Base-by-base conservation (phyloP, 2,329 filamentous ascomycete genomes). In the Cladosporium sp. region DNA sequence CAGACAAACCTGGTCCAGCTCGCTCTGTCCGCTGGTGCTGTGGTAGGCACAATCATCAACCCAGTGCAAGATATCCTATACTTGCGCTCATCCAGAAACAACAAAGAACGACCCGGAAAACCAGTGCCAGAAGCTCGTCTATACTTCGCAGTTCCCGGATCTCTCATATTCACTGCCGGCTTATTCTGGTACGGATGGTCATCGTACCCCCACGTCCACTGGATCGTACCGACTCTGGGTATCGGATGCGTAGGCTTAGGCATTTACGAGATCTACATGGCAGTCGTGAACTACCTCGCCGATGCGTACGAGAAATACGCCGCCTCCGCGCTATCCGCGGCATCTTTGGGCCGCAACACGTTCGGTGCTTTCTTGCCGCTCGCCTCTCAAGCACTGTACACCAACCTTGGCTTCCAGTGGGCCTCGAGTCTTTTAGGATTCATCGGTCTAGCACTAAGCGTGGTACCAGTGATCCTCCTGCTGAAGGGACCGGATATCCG, bases 111-210 rank as follows among this genome's bases (percentile, higher is more conserved):
- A 15, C 39, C 47, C 13, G 47, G 47, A 11, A 50, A 50, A 32
- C 32, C 39, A 4, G 33, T 38, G 2, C 59, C 58, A 50, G 75
- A 78, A 57, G 70, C 70, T 19, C 67, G 74, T 1, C 62, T 78
- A 2, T 65, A 69, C 3, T 71, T 73, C 0, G 69, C 74, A 53
- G 79, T 83, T 55, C 56, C 76, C 8, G 79, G 75, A 2, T 70
- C 74, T 4, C 52, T 78, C 12, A 65, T 77, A 3, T 61, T 74
- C 2, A 71, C 73, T 1, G 64, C 68, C 6, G 72, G 74, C 1
- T 61, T 79, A 27, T 77, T 78, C 54, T 76, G 72, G 74, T 78
- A 78, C 51, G 73, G 69, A 0, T 78, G 74, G 75, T 76, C 77
- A 0, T 73, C 69, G 1, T 67, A 73, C 42, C 63, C 62, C 6